Percentiles rank a stretch among this genome's conserved stretches.
Evolutionary conservation across 805 yeast genomes (phyloP).

Genomic region (Pichia cabralensis): DNA sequence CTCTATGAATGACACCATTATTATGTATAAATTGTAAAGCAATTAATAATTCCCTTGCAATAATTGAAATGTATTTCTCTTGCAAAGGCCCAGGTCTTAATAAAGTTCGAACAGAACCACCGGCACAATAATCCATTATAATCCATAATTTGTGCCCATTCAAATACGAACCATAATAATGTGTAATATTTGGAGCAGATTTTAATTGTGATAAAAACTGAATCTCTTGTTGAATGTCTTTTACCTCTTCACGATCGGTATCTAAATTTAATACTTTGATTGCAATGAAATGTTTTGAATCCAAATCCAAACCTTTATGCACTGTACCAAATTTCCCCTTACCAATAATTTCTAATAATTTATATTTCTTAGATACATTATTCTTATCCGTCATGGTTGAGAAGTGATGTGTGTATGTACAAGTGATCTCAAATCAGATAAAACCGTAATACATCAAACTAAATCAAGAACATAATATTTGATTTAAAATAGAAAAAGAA

Average conservation of each 20-base stretch:
- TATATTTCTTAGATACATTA: constrained; percentile 35
- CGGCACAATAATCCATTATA: constrained; percentile 95
- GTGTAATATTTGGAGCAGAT: constrained; percentile 84
- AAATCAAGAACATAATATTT: no score
- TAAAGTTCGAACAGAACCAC: constrained; percentile 85
- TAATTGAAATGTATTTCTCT: constrained; percentile 74
- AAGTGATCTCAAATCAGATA: no score
- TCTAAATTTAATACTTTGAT: constrained; percentile 88
- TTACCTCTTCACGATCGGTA: constrained; percentile 88
- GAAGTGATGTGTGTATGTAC: no score
- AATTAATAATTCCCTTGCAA: constrained; percentile 67
- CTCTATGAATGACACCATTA: constrained; percentile 91
- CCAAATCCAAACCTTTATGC: constrained; percentile 68
- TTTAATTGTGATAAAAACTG: constrained; percentile 76
- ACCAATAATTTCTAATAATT: constrained; percentile 85
- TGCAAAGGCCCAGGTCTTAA: constrained; percentile 81
- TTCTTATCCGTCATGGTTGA: background rate
- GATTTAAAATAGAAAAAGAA: no score
- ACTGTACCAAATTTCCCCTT: constrained; percentile 96
- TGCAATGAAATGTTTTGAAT: constrained; percentile 75
- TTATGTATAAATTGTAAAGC: constrained; percentile 79
- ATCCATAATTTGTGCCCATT: constrained; percentile 93
- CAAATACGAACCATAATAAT: constrained; percentile 80
- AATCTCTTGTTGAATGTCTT: constrained; percentile 88
- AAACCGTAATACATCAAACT: no score